Evolutionary conservation across 108 stramenopile genomes (phyloP), one percentile per base, ranked within the genome.

Genomic region (Aurantiochytrium sp.): DNA sequence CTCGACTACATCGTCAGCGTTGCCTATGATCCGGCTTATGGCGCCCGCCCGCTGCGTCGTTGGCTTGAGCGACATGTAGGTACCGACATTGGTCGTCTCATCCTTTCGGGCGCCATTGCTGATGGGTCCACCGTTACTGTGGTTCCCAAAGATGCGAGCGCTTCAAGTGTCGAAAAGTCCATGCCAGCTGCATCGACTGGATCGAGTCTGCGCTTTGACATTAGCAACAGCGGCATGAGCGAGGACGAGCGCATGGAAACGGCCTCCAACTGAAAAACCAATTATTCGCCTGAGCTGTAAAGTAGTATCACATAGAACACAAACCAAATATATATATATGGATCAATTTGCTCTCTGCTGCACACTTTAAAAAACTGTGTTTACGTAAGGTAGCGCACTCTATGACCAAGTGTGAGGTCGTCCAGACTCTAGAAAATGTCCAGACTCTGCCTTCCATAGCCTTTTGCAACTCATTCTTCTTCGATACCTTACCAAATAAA

Each of bases 31-130:
- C 93, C 94, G 23, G 90, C 58, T 12, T 94, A 92, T 58, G 94
- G 94, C 88, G 94, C 94, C 25, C 89, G 94, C 14, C 94, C 94
- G 19, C 87, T 94, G 59, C 92, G 92, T 57, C 91, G 94, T 21
- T 88, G 93, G 35, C 94, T 94, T 90, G 93, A 94, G 72, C 90
- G 93, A 19, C 92, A 93, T 59, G 90, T 94, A 25, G 93, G 92
- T 47, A 94, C 93, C 0, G 90, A 91, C 8, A 55, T 94, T 35
- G 93, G 93, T 44, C 91, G 92, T 59, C 60, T 72, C 43, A 89
- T 90, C 43, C 51, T 89, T 10, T 21, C 72, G 44, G 73, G 72
- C 42, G 58, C n/a, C 5, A 21, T 91, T 25, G 4, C 72, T 8
- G 88, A 89, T 23, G 19, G 23, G 6, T 53, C 49, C 51, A 83